Percentiles rank a stretch among this genome's conserved stretches.
phyloP scores from a whole-genome alignment of 345 rosid genomes.

The Citrus hindsii region DNA sequence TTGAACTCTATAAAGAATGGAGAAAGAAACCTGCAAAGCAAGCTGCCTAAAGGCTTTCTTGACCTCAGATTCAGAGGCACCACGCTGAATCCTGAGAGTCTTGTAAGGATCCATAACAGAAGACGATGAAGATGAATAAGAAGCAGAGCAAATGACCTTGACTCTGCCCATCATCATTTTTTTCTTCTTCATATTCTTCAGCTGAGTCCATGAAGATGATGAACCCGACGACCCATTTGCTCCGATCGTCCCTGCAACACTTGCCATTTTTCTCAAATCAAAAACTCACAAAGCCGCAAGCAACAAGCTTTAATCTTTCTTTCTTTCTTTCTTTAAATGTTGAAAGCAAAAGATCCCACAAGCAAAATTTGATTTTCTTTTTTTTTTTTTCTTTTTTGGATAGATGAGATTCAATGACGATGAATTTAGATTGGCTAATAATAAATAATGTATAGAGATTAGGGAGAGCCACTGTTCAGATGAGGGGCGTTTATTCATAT shows the following conservation, averaged over 20 bases:
- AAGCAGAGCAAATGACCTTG: slow-evolving; percentile 26
- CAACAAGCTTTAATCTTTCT: not conserved
- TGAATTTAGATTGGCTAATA: not conserved
- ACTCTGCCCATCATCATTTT: slow-evolving; percentile 23
- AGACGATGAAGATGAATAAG: slow-evolving; percentile 32
- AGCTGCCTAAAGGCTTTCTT: slow-evolving; percentile 83
- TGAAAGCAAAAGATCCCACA: not conserved
- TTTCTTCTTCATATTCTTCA: slow-evolving; percentile 40
- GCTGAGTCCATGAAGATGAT: slow-evolving; percentile 43
- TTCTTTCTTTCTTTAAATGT: not conserved
- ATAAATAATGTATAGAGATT: not conserved
- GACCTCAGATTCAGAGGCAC: slow-evolving; percentile 84
- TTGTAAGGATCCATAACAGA: slow-evolving; percentile 66
- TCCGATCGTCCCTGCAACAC: slow-evolving; percentile 31
- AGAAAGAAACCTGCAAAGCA: slow-evolving; percentile 57
- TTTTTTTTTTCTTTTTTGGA: no score
- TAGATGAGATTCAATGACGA: not conserved
- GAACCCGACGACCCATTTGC: slow-evolving; percentile 41
- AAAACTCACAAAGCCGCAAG: not conserved
- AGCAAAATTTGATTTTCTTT: not conserved
- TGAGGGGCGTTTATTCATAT: not conserved
- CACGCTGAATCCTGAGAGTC: slow-evolving; percentile 65
- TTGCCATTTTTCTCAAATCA: not conserved
- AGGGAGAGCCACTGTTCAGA: not conserved
- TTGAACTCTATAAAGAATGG: no score